Conservation (phyloP, 257 asterid genomes). For the Plantago major region DNA sequence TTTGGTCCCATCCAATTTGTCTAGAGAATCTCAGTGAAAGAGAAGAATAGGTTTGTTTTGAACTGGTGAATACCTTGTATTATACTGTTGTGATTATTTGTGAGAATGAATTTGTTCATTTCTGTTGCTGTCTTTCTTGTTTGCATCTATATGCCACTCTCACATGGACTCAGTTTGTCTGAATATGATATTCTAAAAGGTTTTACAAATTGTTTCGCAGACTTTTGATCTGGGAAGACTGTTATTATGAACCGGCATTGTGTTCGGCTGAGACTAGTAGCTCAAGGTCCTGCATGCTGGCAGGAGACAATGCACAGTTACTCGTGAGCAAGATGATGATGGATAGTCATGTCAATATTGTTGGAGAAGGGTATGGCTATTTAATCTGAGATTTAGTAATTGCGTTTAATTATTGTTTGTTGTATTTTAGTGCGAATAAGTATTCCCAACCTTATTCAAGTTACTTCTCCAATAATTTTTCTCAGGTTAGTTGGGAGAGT, state of each 20-base stretch:
- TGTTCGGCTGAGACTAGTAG: conserved; percentile 33
- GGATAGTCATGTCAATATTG: conserved; percentile 62
- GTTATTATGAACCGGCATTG: conserved; percentile 57
- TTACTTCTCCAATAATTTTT: conserved; percentile 14
- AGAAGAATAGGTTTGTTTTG: conserved; percentile 21
- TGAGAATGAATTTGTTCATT: conserved; percentile 26
- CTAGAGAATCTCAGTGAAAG: conserved; percentile 44
- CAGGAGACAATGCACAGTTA: conserved; percentile 46
- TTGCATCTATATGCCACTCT: conserved; percentile 32
- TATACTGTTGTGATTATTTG: conserved; percentile 31
- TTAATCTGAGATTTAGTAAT: conserved; percentile 5
- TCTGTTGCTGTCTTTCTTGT: conserved; percentile 43
- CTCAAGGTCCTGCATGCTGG: conserved; percentile 26
- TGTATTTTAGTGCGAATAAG: neutral
- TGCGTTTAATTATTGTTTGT: neutral
- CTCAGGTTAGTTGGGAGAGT: conserved; percentile 80
- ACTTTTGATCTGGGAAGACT: conserved; percentile 91
- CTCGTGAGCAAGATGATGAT: conserved; percentile 89
- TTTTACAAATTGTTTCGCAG: conserved; percentile 37
- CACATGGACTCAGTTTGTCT: conserved; percentile 15
- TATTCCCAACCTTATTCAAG: neutral
- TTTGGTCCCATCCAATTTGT: conserved; percentile 47
- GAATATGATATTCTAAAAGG: neutral
- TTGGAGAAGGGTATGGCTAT: conserved; percentile 78
- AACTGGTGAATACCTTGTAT: conserved; percentile 26